Evolutionary conservation across 2,329 filamentous ascomycete genomes (phyloP).

Genomic region (Talaromyces verruculosus): DNA sequence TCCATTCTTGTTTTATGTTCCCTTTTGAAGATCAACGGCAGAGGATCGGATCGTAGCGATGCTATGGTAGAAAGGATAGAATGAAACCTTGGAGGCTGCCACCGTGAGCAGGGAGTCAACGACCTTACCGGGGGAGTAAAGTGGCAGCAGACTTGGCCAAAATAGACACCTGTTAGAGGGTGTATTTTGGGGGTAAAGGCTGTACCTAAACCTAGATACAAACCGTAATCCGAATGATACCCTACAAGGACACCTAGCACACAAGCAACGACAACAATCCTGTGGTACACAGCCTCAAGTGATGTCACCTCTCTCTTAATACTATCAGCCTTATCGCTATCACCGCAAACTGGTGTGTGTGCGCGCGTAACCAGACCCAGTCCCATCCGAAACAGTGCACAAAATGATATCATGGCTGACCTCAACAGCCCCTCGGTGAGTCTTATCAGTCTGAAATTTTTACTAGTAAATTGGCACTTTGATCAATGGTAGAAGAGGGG

Average conservation of each 20-base stretch:
- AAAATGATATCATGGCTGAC: constrained; percentile 3
- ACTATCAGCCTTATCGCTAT: neutral
- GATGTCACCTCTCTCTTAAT: neutral
- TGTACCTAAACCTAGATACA: neutral
- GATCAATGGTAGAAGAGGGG: neutral
- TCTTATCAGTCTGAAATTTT: neutral
- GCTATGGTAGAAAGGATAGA: no score
- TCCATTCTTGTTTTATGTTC: no score
- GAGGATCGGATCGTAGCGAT: no score
- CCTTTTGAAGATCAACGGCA: no score
- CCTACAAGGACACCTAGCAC: neutral
- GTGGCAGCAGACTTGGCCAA: no score
- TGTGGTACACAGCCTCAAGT: neutral
- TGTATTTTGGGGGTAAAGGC: no score
- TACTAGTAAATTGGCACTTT: neutral
- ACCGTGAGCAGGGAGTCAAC: no score
- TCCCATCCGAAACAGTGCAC: neutral
- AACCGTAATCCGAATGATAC: neutral
- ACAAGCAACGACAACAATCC: neutral
- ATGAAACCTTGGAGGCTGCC: no score
- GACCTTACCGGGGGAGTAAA: no score
- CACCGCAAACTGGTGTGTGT: neutral
- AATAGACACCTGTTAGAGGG: no score
- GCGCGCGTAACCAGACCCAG: neutral
- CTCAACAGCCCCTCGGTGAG: neutral